phyloP scores from a whole-genome alignment of 1,284 basidiomycete genomes.

The Rhizoctonia solani region DNA sequence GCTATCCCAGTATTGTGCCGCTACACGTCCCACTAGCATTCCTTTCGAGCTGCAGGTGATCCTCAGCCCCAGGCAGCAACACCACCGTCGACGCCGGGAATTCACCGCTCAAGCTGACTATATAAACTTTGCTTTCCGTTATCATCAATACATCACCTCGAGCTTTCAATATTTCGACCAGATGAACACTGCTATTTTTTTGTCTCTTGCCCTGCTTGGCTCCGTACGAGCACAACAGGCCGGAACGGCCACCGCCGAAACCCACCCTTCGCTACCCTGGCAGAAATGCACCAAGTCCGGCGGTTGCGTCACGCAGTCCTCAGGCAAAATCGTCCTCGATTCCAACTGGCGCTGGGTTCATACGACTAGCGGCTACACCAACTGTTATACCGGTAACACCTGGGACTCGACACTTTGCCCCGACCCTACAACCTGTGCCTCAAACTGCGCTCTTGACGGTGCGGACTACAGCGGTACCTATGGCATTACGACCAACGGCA shows the following conservation, averaged over 20 bases:
- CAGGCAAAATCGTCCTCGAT: slow-evolving; percentile 32
- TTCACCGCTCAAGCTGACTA: not conserved
- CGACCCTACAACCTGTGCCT: slow-evolving; percentile 51
- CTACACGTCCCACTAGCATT: not conserved
- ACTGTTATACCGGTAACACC: slow-evolving; percentile 56
- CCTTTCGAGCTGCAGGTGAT: not conserved
- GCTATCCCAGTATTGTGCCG: not conserved
- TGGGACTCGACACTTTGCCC: slow-evolving; percentile 50
- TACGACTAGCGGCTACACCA: slow-evolving; percentile 26
- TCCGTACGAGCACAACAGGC: slow-evolving; percentile 33
- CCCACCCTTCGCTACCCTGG: slow-evolving; percentile 35
- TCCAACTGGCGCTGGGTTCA: slow-evolving; percentile 38
- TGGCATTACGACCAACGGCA: slow-evolving; percentile 53
- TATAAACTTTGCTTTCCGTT: not conserved
- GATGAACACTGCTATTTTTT: not conserved
- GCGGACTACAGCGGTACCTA: slow-evolving; percentile 58
- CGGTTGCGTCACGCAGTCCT: slow-evolving; percentile 24
- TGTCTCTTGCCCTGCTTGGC: not conserved
- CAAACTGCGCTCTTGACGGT: slow-evolving; percentile 62
- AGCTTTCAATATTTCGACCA: not conserved
- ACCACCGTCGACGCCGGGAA: no score
- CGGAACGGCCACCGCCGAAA: slow-evolving; percentile 34
- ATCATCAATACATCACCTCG: not conserved
- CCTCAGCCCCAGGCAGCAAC: no score
- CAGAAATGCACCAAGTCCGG: no score